A percentile compares a stretch with the other conserved stretches of the same genome.
Evolutionary conservation across 306 rosid species (phyloP).

Genomic region (Abrus pulchellus): DNA sequence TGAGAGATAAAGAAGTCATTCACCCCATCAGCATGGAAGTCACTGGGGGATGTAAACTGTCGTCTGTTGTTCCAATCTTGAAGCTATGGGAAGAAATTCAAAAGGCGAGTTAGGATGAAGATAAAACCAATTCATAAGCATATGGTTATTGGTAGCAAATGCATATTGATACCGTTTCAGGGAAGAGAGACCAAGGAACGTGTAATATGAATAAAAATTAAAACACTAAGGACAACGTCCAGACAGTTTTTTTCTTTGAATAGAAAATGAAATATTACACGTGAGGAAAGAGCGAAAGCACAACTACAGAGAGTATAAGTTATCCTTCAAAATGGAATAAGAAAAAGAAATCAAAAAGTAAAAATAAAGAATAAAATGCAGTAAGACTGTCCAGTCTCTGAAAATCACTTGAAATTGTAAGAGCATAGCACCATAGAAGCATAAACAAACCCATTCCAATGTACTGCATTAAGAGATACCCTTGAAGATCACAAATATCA

Average conservation of each 20-base stretch:
- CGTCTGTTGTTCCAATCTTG: constrained; percentile 99
- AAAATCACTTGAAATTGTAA: constrained; percentile 38
- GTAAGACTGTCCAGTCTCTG: constrained; percentile 7
- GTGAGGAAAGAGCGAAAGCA: constrained; percentile 25
- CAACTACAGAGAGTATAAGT: constrained; percentile 19
- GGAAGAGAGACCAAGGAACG: constrained; percentile 36
- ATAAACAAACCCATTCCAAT: constrained; percentile 34
- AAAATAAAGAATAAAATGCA: constrained; percentile 16
- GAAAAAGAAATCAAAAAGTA: background rate
- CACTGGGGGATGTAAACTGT: constrained; percentile 84
- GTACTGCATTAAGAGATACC: constrained; percentile 28
- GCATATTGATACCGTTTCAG: constrained; percentile 1
- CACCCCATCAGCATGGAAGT: constrained; percentile 97
- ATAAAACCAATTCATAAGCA: constrained; percentile 22
- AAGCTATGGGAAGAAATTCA: constrained; percentile 63
- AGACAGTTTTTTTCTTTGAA: constrained; percentile 10
- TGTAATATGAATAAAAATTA: constrained; percentile 20
- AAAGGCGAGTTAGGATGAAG: constrained; percentile 41
- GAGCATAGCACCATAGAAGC: constrained; percentile 35
- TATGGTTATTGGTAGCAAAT: constrained; percentile 23
- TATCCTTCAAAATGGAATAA: constrained; percentile 36
- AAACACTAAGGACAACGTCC: constrained; percentile 23
- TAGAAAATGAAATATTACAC: background rate
- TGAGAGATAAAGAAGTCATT: constrained; percentile 96
- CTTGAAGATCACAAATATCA: constrained; percentile 37